Evolutionary conservation across 2,329 filamentous ascomycete genomes (phyloP), one percentile per base, ranked within the genome.

Genomic region (Exophiala phaeomuriformis): DNA sequence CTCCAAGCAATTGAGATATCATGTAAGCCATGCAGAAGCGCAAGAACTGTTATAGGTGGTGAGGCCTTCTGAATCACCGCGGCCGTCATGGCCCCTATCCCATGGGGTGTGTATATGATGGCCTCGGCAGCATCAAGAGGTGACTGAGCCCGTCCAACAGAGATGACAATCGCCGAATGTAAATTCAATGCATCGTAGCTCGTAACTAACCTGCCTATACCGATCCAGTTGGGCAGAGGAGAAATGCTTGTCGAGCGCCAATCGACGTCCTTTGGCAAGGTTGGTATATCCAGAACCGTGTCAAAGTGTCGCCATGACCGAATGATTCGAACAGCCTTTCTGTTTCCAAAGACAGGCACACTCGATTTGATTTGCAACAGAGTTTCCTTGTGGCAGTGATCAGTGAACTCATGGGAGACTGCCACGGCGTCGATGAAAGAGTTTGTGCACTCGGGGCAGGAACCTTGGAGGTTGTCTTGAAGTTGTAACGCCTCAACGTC

Each of bases 401-500:
- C 82, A 1, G 82, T 85, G 60, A 85, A 86, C 64, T 85, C 82
- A 63, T 86, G 82, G 10, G 75, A 80, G 32, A 85, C 72, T 30
- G 74, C 72, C 2, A 85, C 79, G 1, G 70, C 77, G 64, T 86
- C 82, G 31, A 85, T 76, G 42, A 73, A 71, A 8, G 69, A 69
- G 29, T 48, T 47, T 36, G 9, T 9, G 9, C 29, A 8, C 19
- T 19, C 12, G 29, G 32, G 30, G 19, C 19, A n/a, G 27, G 28
- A 28, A 12, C 29, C 27, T 30, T 31, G 32, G 3, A 7, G 12
- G 27, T 1, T 64, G 64, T 9, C 66, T 3, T 48, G 30, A 65
- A 30, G 68, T 66, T 35, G 72, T 57, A 51, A 42, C 10, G 64
- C 65, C 63, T 84, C 81, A 1, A 80, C 68, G 46, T 76, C 71